Evolutionary conservation across 495 filamentous ascomycete species (phyloP).

Genomic region (Choiromyces venosus): DNA sequence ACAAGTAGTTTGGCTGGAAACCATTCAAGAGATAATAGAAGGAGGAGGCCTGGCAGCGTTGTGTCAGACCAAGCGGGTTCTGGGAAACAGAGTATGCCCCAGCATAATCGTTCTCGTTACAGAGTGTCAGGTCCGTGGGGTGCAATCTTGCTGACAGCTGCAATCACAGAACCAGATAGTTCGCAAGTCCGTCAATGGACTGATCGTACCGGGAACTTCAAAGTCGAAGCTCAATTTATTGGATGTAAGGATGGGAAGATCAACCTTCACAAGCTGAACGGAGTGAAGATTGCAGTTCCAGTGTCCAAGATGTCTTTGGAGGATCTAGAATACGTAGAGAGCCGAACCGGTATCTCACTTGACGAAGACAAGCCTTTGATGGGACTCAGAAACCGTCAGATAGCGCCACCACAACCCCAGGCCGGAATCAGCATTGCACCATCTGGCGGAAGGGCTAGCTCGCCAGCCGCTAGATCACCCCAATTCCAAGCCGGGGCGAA

Average conservation of each 20-base stretch:
- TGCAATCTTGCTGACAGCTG: constrained; percentile 37
- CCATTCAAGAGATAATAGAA: constrained; percentile 23
- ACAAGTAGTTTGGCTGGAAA: constrained; percentile 36
- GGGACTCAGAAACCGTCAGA: constrained; percentile 57
- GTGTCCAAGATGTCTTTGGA: constrained; percentile 89
- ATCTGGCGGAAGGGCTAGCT: constrained; percentile 20
- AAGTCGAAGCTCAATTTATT: constrained; percentile 94
- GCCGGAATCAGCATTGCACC: constrained; percentile 30
- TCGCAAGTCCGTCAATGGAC: constrained; percentile 85
- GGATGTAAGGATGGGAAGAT: constrained; percentile 93
- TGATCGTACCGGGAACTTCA: constrained; percentile 89
- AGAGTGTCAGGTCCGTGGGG: constrained; percentile 33
- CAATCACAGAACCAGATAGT: constrained; percentile 67
- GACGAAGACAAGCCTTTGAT: constrained; percentile 95
- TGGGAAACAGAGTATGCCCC: constrained; percentile 40
- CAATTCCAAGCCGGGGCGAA: constrained; percentile 46
- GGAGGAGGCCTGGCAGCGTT: constrained; percentile 28
- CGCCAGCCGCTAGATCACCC: constrained; percentile 17
- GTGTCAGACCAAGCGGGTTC: constrained; percentile 18
- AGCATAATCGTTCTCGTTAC: constrained; percentile 38
- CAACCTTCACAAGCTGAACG: constrained; percentile 94
- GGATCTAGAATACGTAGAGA: constrained; percentile 92
- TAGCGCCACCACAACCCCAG: constrained; percentile 24
- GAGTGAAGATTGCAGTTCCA: constrained; percentile 96
- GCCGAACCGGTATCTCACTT: constrained; percentile 73